These are phyloP conservation scores for Teratosphaeria viscida DNA, from an alignment of 2,329 filamentous ascomycete genomes.

Conservation along the genomic window DNA sequence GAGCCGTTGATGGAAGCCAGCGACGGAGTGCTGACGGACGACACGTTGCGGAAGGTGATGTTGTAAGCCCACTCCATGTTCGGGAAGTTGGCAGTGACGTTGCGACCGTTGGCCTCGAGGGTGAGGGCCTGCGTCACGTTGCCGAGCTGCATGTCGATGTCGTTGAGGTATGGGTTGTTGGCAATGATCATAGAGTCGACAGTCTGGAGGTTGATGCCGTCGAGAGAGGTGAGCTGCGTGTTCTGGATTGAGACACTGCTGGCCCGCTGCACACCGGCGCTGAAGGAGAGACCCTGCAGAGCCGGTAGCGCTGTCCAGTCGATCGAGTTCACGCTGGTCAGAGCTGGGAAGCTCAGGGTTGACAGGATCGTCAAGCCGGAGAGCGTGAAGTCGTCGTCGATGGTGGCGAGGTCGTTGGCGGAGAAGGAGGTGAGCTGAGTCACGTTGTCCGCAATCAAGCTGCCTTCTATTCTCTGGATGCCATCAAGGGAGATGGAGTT, in stretches of 20 bases:
- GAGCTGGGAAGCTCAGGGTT: constrained; percentile 53
- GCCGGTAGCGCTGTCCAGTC: constrained; percentile 61
- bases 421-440: constrained; percentile 55
- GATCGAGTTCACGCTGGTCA: constrained; percentile 57
- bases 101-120: constrained; percentile 69
- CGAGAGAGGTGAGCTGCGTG: constrained; percentile 68
- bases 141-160: constrained; percentile 65
- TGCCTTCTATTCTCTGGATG: constrained; percentile 48
- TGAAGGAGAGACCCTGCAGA: constrained; percentile 50
- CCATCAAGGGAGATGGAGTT: constrained; percentile 54
- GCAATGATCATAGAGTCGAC: constrained; percentile 68
- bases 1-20: constrained; percentile 66
- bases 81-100: constrained; percentile 62
- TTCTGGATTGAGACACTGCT: constrained; percentile 66
- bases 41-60: constrained; percentile 74
- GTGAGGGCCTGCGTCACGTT: constrained; percentile 62
- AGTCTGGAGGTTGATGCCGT: constrained; percentile 69
- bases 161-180: constrained; percentile 76
- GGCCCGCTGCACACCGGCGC: constrained; percentile 56
- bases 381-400: constrained; percentile 62
- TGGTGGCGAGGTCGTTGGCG: constrained; percentile 50
- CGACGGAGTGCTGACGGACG: constrained; percentile 60
- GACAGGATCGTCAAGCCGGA: constrained; percentile 58
- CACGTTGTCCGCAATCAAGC: constrained; percentile 41
- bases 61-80: constrained; percentile 69